These are phyloP conservation scores for Penicillium sp. DNA, from an alignment of 2,329 filamentous ascomycete species.

Conservation along the genomic window DNA sequence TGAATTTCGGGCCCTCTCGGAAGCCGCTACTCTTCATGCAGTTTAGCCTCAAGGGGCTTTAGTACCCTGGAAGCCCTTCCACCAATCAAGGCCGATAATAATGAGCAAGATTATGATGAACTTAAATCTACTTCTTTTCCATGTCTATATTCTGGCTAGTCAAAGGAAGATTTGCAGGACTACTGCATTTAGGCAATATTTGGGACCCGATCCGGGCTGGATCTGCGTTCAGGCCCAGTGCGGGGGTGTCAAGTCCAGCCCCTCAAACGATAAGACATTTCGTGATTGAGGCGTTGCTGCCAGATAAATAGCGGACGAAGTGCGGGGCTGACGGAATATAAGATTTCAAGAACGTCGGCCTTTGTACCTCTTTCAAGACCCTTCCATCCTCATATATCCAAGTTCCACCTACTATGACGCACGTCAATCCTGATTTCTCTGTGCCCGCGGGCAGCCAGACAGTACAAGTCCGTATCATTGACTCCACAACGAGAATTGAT, in stretches of 20 bases:
- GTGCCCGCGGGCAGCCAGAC: constrained; percentile 3
- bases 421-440: background rate
- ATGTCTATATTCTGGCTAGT: no score
- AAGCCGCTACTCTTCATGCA: background rate
- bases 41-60: background rate
- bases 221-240: background rate
- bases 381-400: background rate
- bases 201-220: background rate
- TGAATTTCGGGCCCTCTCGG: background rate
- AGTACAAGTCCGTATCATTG: constrained; percentile 12
- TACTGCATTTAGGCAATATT: background rate
- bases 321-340: background rate
- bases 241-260: background rate
- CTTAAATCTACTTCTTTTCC: no score
- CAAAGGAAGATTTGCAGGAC: no score
- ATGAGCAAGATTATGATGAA: no score
- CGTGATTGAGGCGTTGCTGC: background rate
- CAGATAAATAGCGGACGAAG: background rate
- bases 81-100: background rate
- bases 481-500: constrained; percentile 7
- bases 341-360: background rate
- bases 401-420: background rate
- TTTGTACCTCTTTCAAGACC: no score
- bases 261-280: background rate
- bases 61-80: background rate